Evolutionary conservation across 2,329 filamentous ascomycete genomes (phyloP).

Genomic region (Tricladium varicosporioides): DNA sequence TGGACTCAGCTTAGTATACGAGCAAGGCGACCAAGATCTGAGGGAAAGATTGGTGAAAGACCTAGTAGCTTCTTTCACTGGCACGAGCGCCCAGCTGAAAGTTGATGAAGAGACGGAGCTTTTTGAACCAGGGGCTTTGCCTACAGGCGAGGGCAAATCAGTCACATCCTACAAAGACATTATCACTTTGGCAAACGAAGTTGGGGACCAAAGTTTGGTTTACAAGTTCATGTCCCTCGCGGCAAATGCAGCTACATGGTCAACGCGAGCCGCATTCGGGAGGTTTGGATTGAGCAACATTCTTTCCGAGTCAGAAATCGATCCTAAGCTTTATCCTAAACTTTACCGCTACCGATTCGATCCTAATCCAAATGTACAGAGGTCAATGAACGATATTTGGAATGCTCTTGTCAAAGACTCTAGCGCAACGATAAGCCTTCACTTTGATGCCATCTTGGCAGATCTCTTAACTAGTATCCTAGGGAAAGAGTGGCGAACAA

Average conservation of each 20-base stretch:
- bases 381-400: conserved; percentile 98
- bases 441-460: conserved; percentile 87
- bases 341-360: conserved; percentile 94
- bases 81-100: conserved; percentile 70
- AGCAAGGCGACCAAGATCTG: conserved; percentile 78
- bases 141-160: conserved; percentile 84
- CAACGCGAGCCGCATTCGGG: conserved; percentile 92
- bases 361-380: conserved; percentile 87
- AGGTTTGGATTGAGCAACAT: conserved; percentile 91
- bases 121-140: conserved; percentile 86
- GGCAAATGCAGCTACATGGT: conserved; percentile 95
- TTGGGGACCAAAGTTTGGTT: conserved; percentile 91
- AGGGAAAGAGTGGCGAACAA: conserved; percentile 88
- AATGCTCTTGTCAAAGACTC: conserved; percentile 91
- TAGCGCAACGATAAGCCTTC: conserved; percentile 67
- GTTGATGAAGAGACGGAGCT: conserved; percentile 90
- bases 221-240: conserved; percentile 99
- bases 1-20: conserved; percentile 89
- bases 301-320: conserved; percentile 81
- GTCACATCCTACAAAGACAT: conserved; percentile 98
- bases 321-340: conserved; percentile 93
- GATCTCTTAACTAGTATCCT: conserved; percentile 85
- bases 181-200: conserved; percentile 90
- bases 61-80: conserved; percentile 85
- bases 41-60: conserved; percentile 84